These are phyloP conservation scores for Cryptosporidium sp. DNA, from an alignment of 169 alveolate species.

Conservation along the genomic window DNA sequence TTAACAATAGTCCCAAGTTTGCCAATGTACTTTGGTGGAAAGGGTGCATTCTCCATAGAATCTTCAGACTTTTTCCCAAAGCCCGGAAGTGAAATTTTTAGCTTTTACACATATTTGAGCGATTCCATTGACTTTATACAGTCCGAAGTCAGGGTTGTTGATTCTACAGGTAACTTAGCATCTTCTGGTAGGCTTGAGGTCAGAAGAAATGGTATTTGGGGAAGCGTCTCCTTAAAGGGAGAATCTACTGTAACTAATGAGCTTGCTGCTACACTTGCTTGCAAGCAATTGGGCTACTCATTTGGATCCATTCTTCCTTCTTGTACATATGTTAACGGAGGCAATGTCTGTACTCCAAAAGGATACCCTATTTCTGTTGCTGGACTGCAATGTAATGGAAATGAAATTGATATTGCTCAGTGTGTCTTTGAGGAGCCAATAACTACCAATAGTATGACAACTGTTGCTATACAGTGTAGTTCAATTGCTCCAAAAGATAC, in stretches of 20 bases:
- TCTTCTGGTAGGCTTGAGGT: constrained; percentile 82
- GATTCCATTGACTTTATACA: constrained; percentile 88
- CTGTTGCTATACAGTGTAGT: constrained; percentile 68
- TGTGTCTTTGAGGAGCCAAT: constrained; percentile 68
- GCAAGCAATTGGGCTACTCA: constrained; percentile 58
- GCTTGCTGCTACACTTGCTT: constrained; percentile 72
- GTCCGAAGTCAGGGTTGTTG: constrained; percentile 89
- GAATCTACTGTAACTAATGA: constrained; percentile 65
- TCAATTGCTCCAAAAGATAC: constrained; percentile 59
- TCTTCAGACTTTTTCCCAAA: constrained; percentile 79
- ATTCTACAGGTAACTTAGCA: constrained; percentile 82
- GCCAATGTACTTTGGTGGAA: constrained; percentile 81
- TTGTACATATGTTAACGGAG: constrained; percentile 68
- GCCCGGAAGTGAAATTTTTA: constrained; percentile 77
- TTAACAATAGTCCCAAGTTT: constrained; percentile 83
- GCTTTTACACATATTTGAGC: constrained; percentile 78
- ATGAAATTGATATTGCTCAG: constrained; percentile 63
- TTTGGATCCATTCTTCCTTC: constrained; percentile 57
- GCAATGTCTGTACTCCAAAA: constrained; percentile 66
- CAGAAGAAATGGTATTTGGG: constrained; percentile 79
- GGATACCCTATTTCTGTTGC: constrained; percentile 74
- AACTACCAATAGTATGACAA: constrained; percentile 30
- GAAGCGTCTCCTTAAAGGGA: constrained; percentile 75
- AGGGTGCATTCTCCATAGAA: constrained; percentile 69
- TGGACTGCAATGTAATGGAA: constrained; percentile 70